These are phyloP conservation scores for Candida vartiovaarae DNA, from an alignment of 805 yeast species.

Conservation along the genomic window DNA sequence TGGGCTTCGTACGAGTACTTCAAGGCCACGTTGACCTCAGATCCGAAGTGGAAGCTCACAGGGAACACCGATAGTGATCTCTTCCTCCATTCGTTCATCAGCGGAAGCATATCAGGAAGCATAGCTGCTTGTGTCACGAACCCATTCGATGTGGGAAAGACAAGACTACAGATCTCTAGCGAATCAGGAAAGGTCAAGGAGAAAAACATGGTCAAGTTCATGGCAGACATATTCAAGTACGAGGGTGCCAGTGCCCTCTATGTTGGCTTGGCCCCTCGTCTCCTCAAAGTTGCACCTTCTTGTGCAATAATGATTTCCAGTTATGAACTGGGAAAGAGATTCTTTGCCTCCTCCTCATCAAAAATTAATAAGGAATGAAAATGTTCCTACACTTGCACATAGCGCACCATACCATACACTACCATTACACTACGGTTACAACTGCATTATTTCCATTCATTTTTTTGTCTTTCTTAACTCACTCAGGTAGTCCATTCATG, in stretches of 20 bases:
- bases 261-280: conserved; percentile 80
- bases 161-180: conserved; percentile 69
- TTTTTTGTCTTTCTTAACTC: too few species aligned
- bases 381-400: neutral
- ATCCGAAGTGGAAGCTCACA: conserved; percentile 2
- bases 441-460: too few species aligned
- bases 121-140: conserved; percentile 84
- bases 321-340: conserved; percentile 79
- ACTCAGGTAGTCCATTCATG: conserved; percentile 16
- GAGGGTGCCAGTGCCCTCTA: conserved; percentile 87
- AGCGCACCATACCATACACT: neutral
- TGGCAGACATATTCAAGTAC: conserved; percentile 50
- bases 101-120: conserved; percentile 81
- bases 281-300: conserved; percentile 89
- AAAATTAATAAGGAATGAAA: neutral
- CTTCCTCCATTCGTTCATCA: conserved; percentile 58
- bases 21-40: conserved; percentile 18
- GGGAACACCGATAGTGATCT: conserved; percentile 31
- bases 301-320: conserved; percentile 98
- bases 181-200: conserved; percentile 18
- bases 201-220: conserved; percentile 60
- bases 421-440: too few species aligned
- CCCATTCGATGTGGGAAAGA: conserved; percentile 97
- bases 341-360: conserved; percentile 26
- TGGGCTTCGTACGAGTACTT: conserved; percentile 80